Evolutionary conservation across 2,329 filamentous ascomycete species (phyloP).

Genomic region (Fusarium sulawesiense): DNA sequence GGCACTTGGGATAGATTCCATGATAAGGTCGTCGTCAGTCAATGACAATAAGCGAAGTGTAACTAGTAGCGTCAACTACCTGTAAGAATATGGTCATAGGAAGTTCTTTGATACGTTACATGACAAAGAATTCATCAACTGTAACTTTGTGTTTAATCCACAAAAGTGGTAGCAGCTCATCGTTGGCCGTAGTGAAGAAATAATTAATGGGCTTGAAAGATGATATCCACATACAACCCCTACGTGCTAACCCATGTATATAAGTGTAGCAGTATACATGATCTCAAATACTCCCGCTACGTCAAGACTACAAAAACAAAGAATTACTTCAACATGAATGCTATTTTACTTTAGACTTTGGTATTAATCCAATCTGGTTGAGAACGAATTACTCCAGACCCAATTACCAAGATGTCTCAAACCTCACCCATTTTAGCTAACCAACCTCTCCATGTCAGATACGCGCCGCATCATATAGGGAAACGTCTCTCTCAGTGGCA

Average conservation of each 20-base stretch:
- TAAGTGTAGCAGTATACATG: neutral
- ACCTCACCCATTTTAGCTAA: neutral
- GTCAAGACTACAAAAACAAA: neutral
- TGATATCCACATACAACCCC: neutral
- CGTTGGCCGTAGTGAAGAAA: neutral
- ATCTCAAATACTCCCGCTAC: neutral
- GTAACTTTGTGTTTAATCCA: neutral
- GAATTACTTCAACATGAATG: neutral
- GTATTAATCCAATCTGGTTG: neutral
- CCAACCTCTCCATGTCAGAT: constrained; percentile 1
- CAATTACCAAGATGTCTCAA: neutral
- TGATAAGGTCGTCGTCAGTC: neutral
- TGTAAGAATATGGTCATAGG: neutral
- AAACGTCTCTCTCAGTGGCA: constrained; percentile 31
- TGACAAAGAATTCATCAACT: neutral
- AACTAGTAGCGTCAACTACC: constrained; percentile 5
- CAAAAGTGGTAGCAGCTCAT: neutral
- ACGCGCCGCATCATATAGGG: constrained; percentile 11
- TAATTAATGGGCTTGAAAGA: neutral
- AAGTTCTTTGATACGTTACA: neutral
- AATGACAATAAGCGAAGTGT: constrained; percentile 1
- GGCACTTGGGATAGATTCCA: neutral
- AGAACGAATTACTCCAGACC: neutral
- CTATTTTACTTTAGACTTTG: neutral
- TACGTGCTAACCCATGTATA: neutral